phyloP scores from a whole-genome alignment of 306 rosid genomes.

The Inga leiocalycina region DNA sequence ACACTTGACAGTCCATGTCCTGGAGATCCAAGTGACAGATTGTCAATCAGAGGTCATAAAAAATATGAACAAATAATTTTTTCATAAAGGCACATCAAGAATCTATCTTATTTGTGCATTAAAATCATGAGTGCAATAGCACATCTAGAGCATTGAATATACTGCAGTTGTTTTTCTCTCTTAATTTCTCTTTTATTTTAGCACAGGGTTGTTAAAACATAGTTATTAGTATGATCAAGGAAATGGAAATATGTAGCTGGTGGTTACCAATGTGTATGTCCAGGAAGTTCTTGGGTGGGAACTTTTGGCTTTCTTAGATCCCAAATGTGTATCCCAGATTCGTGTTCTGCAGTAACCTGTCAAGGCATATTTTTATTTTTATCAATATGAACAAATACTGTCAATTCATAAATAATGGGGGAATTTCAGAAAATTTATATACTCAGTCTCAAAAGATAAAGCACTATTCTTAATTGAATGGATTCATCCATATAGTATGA shows the following conservation, averaged over 20 bases:
- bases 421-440: conserved; percentile 23
- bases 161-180: conserved; percentile 10
- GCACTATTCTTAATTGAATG: conserved; percentile 14
- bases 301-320: conserved; percentile 83
- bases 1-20: conserved; percentile 91
- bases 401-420: neutral
- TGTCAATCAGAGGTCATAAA: conserved; percentile 43
- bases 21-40: conserved; percentile 45
- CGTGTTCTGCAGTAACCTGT: conserved; percentile 91
- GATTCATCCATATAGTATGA: neutral
- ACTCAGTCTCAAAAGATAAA: neutral
- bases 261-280: conserved; percentile 96
- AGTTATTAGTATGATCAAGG: conserved; percentile 19
- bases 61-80: conserved; percentile 11
- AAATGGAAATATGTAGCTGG: conserved; percentile 17
- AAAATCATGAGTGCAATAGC: conserved; percentile 12
- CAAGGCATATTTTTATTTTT: conserved; percentile 30
- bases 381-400: conserved; percentile 5
- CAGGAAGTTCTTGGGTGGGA: conserved; percentile 86
- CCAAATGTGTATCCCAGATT: conserved; percentile 89
- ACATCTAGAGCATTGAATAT: conserved; percentile 8
- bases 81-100: conserved; percentile 1
- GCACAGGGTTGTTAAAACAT: neutral
- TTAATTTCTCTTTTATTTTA: neutral
- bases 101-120: conserved; percentile 1